phyloP scores from a whole-genome alignment of 768 basidiomycete species.

The Naematelia aurantialba region DNA sequence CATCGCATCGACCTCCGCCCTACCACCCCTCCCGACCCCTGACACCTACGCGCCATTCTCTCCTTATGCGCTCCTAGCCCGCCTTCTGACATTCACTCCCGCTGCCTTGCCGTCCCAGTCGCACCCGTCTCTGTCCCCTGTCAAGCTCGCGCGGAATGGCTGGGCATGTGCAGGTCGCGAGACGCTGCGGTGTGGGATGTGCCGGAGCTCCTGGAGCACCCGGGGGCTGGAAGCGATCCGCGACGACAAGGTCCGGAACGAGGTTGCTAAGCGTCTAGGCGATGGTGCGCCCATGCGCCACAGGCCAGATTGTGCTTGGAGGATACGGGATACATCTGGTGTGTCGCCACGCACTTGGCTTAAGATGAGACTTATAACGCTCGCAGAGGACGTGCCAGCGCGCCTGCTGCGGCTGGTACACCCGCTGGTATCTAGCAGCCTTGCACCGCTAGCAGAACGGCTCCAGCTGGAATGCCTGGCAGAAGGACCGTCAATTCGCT shows the following conservation, averaged over 20 bases:
- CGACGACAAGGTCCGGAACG: conserved; percentile 19
- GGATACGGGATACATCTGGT: conserved; percentile 21
- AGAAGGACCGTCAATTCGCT: conserved; percentile 1
- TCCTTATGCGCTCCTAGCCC: conserved; percentile 23
- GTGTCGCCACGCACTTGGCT: background rate
- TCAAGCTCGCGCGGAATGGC: conserved; percentile 19
- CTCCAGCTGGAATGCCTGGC: conserved; percentile 12
- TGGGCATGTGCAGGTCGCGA: conserved; percentile 23
- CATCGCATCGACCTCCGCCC: conserved; percentile 19
- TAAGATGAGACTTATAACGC: too few relatives aligned
- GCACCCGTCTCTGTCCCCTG: conserved; percentile 12
- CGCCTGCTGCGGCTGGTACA: conserved; percentile 24
- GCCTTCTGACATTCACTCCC: conserved; percentile 25
- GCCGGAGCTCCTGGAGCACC: conserved; percentile 15
- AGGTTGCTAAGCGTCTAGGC: conserved; percentile 27
- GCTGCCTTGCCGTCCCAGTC: conserved; percentile 1
- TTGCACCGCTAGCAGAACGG: conserved; percentile 16
- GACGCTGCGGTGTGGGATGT: conserved; percentile 20
- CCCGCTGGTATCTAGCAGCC: conserved; percentile 22
- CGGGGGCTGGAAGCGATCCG: conserved; percentile 20
- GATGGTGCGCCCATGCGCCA: conserved; percentile 18
- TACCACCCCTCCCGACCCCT: conserved; percentile 19
- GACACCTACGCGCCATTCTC: conserved; percentile 29
- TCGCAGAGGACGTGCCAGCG: conserved; percentile 2
- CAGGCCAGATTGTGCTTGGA: conserved; percentile 31